Conservation (phyloP, 306 rosid species). For the Fragaria ananassa region DNA sequence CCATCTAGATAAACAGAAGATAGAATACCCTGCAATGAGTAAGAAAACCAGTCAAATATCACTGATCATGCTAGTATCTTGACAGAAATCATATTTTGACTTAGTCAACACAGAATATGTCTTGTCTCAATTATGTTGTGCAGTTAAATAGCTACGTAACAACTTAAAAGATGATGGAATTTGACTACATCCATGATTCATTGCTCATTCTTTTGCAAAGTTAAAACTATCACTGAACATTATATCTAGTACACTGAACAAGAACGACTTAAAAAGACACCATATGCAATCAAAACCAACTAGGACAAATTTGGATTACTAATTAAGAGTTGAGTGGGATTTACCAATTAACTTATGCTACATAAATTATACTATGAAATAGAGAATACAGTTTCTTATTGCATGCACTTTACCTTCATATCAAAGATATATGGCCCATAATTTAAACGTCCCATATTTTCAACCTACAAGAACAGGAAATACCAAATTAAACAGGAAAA, state of each 20-base stretch:
- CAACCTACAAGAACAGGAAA: constrained; percentile 55
- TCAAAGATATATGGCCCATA: constrained; percentile 77
- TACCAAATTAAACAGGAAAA: constrained; percentile 7
- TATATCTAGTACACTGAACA: not conserved
- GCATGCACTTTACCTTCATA: constrained; percentile 57
- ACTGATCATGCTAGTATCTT: constrained; percentile 5
- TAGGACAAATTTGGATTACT: not conserved
- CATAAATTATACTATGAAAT: not conserved
- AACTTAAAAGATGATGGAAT: not conserved
- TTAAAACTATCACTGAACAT: not conserved
- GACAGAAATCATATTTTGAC: not conserved
- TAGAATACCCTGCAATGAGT: constrained; percentile 66
- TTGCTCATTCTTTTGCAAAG: not conserved
- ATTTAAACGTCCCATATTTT: constrained; percentile 88
- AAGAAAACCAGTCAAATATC: constrained; percentile 24
- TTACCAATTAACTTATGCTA: not conserved
- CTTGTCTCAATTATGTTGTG: not conserved
- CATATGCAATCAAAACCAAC: not conserved
- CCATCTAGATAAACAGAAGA: constrained; percentile 75
- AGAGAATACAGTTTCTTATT: not conserved
- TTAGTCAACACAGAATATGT: not conserved
- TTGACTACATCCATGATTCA: not conserved
- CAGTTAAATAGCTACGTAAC: not conserved
- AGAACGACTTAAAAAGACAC: not conserved
- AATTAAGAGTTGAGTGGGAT: not conserved